A percentile compares a stretch with the other conserved stretches of the same genome.
Evolutionary conservation across 83 land plant species (phyloP).

Genomic region (Picea abies): DNA sequence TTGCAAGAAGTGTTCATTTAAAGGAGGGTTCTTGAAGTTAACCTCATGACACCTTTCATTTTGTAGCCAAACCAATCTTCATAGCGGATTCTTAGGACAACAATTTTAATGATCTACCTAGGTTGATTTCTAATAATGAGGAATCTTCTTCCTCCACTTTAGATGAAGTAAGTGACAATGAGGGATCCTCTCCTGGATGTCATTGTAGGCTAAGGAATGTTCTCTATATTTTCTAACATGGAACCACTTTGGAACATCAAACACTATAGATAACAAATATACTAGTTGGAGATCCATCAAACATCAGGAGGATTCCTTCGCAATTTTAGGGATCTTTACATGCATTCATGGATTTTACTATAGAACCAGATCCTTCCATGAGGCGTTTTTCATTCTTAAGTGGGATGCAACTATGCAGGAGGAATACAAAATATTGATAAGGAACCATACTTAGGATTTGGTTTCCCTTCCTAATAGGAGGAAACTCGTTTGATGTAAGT

Average conservation of each 20-base stretch:
- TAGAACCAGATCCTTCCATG: not conserved
- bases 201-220: not conserved
- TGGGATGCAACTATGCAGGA: not conserved
- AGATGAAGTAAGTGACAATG: no score
- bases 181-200: rapidly evolving
- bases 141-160: no score
- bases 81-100: not conserved
- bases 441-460: not conserved
- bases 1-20: not conserved
- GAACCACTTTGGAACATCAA: not conserved
- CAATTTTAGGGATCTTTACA: not conserved
- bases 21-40: not conserved
- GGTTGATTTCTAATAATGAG: not conserved
- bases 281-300: not conserved
- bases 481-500: not conserved
- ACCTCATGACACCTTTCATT: no score
- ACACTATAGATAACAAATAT: not conserved
- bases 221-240: not conserved
- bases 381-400: not conserved
- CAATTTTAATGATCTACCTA: not conserved
- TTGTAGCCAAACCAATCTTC: no score
- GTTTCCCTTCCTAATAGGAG: not conserved
- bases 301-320: not conserved
- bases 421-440: not conserved
- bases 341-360: not conserved